Evolutionary conservation across 2,329 filamentous ascomycete species (phyloP), one percentile per base, ranked within the genome.

Genomic region (Diaporthe citrichinensis): DNA sequence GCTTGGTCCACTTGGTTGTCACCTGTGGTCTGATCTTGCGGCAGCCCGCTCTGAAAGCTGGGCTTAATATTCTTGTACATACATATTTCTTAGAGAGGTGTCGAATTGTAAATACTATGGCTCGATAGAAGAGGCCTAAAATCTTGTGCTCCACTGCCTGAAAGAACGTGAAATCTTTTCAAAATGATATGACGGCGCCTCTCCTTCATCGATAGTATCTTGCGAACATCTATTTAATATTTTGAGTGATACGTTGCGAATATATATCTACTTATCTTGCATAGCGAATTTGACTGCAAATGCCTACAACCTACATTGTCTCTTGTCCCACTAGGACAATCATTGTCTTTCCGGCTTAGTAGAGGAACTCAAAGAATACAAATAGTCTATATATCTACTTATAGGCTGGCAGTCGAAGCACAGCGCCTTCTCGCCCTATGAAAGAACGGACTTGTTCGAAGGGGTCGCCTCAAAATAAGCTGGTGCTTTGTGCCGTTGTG

Each of bases 81-180:
- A 69, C 14, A 41, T 41, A 41, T 10, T 39, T 53, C 5, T 69
- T 41, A 25, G 31, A 62, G 59, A 28, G 65, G 49, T 69, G 65
- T 55, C 49, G 65, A 69, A 55, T 28, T 69, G 65, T 69, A 69
- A 69, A 69, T 69, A 69, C 28, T n/a, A n/a, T 31, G 49, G 46
- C 65, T 34, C 4, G 4, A 41, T 41, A 41, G 49, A n/a, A 2
- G 28, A 34, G n/a, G 25, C 31, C 31, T 36, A 23, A 3, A 58
- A 31, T 20, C 10, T 17, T 31, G 28, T 6, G 2, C 12, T 36
- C 34, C 31, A n/a, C 17, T 55, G 28, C 25, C 8, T 31, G 25
- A 2, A 55, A 28, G 12, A 55, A 17, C 14, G 14, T 55, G 3
- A 31, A 8, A 31, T 3, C 17, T 5, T 15, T 8, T 15, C 10